phyloP scores from a whole-genome alignment of 257 asterid genomes.

The Haberlea rhodopensis region DNA sequence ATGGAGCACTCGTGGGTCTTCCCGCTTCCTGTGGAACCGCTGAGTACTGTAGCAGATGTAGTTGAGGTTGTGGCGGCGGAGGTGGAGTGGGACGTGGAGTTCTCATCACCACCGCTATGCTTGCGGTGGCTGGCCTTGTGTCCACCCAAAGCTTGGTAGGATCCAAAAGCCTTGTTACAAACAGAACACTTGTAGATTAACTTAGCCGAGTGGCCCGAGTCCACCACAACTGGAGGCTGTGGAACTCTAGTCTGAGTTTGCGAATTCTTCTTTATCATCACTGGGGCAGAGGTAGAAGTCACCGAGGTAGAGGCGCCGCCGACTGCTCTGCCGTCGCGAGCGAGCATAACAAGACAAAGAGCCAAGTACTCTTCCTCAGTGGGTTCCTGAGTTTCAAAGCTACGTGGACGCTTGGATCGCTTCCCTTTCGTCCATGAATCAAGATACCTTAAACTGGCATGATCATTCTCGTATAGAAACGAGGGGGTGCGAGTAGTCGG shows the following conservation, averaged over 20 bases:
- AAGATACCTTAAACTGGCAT: constrained; percentile 25
- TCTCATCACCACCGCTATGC: constrained; percentile 26
- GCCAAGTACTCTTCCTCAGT: constrained; percentile 65
- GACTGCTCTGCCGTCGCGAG: constrained; percentile 39
- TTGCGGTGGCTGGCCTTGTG: constrained; percentile 73
- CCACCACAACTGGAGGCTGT: constrained; percentile 19
- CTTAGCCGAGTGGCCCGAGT: constrained; percentile 14
- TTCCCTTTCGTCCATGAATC: constrained; percentile 47
- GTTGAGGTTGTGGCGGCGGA: constrained; percentile 27
- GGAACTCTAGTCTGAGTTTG: not conserved
- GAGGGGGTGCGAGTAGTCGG: constrained; percentile 35
- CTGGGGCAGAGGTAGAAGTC: not conserved
- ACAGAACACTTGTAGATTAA: constrained; percentile 48
- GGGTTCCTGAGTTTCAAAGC: constrained; percentile 28
- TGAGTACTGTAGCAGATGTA: not conserved
- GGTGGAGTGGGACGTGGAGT: constrained; percentile 24
- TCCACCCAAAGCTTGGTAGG: constrained; percentile 71
- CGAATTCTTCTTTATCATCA: not conserved
- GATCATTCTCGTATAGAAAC: constrained; percentile 30
- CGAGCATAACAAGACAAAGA: constrained; percentile 61
- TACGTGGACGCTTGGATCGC: constrained; percentile 43
- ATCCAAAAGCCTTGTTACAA: constrained; percentile 41
- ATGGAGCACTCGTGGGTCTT: not conserved
- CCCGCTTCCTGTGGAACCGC: too few relatives aligned
- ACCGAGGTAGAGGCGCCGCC: not conserved